Evolutionary conservation across 768 basidiomycete species (phyloP).

Genomic region (Ramaria sp.): DNA sequence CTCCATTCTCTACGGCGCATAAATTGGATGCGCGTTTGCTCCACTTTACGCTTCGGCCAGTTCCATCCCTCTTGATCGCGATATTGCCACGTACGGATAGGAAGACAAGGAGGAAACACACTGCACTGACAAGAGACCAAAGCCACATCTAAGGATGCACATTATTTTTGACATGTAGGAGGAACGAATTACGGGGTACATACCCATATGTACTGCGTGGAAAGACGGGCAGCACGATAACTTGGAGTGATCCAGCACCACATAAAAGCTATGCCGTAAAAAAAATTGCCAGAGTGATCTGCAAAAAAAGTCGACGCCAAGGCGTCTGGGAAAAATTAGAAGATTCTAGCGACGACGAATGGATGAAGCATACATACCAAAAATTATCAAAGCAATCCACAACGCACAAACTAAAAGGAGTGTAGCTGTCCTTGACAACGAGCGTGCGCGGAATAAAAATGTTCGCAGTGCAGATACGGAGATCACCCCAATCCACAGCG

Average conservation of each 20-base stretch:
- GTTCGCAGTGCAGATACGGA: conserved; percentile 61
- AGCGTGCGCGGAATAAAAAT: conserved; percentile 44
- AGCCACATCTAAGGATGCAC: conserved; percentile 38
- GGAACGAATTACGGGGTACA: neutral
- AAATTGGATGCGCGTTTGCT: conserved; percentile 36
- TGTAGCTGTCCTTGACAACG: conserved; percentile 35
- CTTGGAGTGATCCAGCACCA: conserved; percentile 22
- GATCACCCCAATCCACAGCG: conserved; percentile 55
- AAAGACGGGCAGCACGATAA: neutral
- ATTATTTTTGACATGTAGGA: conserved; percentile 2
- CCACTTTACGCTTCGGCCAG: conserved; percentile 34
- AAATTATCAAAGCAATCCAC: conserved; percentile 37
- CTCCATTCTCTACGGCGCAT: conserved; percentile 21
- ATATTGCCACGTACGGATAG: conserved; percentile 50
- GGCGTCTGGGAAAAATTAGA: conserved; percentile 7
- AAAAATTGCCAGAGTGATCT: conserved; percentile 23
- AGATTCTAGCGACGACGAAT: no score
- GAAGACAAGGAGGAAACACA: conserved; percentile 52
- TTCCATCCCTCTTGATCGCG: conserved; percentile 25
- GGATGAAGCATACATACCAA: conserved; percentile 30
- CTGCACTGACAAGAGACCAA: conserved; percentile 40
- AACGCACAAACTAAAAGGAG: conserved; percentile 33
- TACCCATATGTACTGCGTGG: conserved; percentile 6
- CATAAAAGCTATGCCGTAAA: conserved; percentile 43
- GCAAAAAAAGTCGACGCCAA: conserved; percentile 19